Evolutionary conservation across 2,329 filamentous ascomycete genomes (phyloP), one percentile per base, ranked within the genome.

Genomic region (Fusarium sulawesiense): DNA sequence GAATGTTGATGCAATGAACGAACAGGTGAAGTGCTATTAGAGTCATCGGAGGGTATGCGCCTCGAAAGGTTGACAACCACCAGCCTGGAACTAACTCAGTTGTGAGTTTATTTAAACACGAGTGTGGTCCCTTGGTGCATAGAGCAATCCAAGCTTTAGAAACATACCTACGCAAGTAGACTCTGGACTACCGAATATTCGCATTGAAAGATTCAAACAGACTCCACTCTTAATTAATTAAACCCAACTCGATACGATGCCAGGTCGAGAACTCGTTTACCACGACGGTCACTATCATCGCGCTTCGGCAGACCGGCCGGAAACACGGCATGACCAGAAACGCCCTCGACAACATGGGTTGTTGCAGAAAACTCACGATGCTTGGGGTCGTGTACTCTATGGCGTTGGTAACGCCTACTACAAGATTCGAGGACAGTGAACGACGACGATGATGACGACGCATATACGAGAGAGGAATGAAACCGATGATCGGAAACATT

Each of bases 361-460:
- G 37, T 77, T 76, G 73, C 75, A 75, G 54, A 77, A 73, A 66
- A 80, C 78, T n/a, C 75, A 79, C 64, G 75, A 80, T 59, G 50
- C 78, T 23, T 83, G 81, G 80, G 80, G 82, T 23, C 73, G 75
- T 12, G 76, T 83, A n/a, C 75, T 81, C 40, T 78, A 81, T 57
- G 75, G 77, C 41, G 72, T 83, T 44, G 81, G 80, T 46, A 80
- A 75, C 58, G 72, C 75, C 47, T 82, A 81, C 71, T 80, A 77
- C 74, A 81, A 78, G 57, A 66, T 78, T 47, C 70, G 72, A 57
- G 75, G 75, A 29, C 70, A 68, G n/a, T 76, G 69, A 75, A 60
- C 46, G 29, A 50, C 32, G 56, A 45, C 40, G 23, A 50, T 14
- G 60, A 63, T 72, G 51, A 68, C 62, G 61, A 68, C 67, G 63